Evolutionary conservation across 768 basidiomycete genomes (phyloP).

Genomic region (Leucocoprinus sp.): DNA sequence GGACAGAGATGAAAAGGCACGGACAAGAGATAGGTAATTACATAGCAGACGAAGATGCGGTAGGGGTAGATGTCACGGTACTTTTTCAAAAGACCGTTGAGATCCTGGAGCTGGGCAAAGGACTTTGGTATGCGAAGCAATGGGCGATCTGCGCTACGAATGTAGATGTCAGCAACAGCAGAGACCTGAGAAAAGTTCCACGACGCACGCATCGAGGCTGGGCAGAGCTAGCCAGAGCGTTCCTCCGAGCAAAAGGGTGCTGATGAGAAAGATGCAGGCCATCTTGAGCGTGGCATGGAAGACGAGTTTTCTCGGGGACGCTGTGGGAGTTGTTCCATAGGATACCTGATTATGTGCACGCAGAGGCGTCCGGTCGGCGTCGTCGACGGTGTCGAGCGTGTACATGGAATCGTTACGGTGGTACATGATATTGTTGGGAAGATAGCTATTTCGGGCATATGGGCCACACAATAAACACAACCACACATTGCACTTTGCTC

Average conservation of each 20-base stretch:
- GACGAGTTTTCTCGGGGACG: conserved; percentile 51
- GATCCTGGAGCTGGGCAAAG: conserved; percentile 76
- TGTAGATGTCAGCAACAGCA: conserved; percentile 10
- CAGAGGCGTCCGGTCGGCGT: conserved; percentile 30
- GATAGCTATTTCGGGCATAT: no score
- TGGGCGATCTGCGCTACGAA: conserved; percentile 60
- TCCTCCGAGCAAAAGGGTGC: conserved; percentile 62
- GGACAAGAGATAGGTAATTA: conserved; percentile 87
- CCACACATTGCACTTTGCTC: conserved; percentile 24
- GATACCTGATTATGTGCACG: no score
- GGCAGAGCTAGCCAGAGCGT: conserved; percentile 80
- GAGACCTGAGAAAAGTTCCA: background rate
- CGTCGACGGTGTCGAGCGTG: conserved; percentile 54
- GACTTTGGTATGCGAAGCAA: conserved; percentile 79
- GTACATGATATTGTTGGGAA: no score
- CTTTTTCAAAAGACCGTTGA: conserved; percentile 84
- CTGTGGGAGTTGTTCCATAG: conserved; percentile 46
- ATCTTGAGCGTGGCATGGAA: conserved; percentile 81
- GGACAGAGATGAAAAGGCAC: conserved; percentile 23
- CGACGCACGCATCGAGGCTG: conserved; percentile 63
- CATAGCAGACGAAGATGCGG: conserved; percentile 81
- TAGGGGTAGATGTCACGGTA: conserved; percentile 85
- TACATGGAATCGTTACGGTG: conserved; percentile 35
- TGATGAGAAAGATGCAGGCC: conserved; percentile 64
- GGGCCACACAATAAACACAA: no score